A percentile compares a stretch with the other conserved stretches of the same genome.
phyloP scores from a whole-genome alignment of 208 protist genomes.

The Acanthamoeba lenticulata region DNA sequence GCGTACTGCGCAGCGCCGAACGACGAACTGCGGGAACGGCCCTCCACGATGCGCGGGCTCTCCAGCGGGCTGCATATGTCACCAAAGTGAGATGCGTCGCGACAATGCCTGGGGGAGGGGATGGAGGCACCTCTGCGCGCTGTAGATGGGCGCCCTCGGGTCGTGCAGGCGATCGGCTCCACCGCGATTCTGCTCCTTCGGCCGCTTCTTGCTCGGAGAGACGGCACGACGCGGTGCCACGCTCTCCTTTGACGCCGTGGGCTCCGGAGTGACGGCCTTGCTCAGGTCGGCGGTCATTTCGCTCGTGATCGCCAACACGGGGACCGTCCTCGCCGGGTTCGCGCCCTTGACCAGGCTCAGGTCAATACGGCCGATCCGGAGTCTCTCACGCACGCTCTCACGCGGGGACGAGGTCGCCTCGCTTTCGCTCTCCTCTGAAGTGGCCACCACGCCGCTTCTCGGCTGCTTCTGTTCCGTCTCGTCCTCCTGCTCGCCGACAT shows the following conservation, averaged over 20 bases:
- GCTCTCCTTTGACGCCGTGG: neutral
- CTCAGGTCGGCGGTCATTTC: no score
- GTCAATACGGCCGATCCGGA: neutral
- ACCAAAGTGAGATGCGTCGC: neutral
- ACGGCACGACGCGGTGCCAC: no score
- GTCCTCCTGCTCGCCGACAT: neutral
- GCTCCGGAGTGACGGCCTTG: neutral
- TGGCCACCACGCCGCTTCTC: no score
- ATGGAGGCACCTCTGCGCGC: neutral
- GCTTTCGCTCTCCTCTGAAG: neutral
- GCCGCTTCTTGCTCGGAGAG: neutral
- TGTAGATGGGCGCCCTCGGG: neutral
- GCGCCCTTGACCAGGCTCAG: neutral
- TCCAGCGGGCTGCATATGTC: neutral
- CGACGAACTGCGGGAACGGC: neutral
- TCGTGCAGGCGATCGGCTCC: neutral
- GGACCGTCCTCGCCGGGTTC: neutral
- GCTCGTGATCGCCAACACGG: neutral
- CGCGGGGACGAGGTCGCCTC: no score
- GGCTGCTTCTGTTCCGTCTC: neutral
- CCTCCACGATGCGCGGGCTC: neutral
- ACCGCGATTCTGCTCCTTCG: neutral
- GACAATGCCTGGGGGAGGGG: no score
- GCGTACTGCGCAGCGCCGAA: neutral
- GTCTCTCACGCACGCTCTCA: neutral